Percentiles rank a stretch among this genome's conserved stretches.
Conservation (phyloP, 148 eudicot species). For the Camellia lanceoleosa region DNA sequence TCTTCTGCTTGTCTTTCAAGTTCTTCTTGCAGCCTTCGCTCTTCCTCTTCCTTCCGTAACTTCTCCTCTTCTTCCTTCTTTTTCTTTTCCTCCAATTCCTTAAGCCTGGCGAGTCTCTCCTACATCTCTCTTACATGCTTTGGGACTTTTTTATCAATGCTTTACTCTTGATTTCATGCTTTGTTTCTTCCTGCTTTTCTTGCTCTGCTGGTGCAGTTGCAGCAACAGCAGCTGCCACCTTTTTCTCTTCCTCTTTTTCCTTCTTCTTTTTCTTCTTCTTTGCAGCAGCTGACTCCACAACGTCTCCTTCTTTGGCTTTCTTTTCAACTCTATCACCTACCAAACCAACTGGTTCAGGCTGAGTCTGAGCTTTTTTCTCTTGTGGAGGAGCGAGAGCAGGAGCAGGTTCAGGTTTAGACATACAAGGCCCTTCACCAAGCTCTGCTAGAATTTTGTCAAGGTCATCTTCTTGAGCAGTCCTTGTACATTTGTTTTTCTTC, state of each 20-base stretch:
- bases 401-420: conserved; percentile 36
- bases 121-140: conserved; percentile 89
- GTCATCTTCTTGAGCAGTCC: conserved; percentile 75
- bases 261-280: conserved; percentile 87
- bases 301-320: conserved; percentile 55
- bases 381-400: conserved; percentile 20
- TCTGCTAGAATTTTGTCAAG: conserved; percentile 76
- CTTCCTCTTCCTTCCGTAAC: conserved; percentile 84
- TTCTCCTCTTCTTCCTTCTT: conserved; percentile 85
- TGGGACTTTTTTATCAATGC: conserved; percentile 62
- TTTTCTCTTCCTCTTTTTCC: conserved; percentile 50
- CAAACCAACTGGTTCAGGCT: conserved; percentile 35
- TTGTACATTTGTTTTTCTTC: conserved; percentile 81
- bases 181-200: conserved; percentile 54
- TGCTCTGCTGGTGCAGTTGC: conserved; percentile 33
- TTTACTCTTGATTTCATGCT: conserved; percentile 52
- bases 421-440: conserved; percentile 62
- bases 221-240: conserved; percentile 52
- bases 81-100: conserved; percentile 72
- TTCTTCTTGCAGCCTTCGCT: conserved; percentile 65
- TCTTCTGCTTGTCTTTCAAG: conserved; percentile 73
- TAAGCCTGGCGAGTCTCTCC: conserved; percentile 70
- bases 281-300: conserved; percentile 51
- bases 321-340: conserved; percentile 47
- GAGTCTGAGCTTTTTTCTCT: conserved; percentile 40